Conservation (phyloP, 208 protist species). For the Acanthamoeba rhysodes region DNA sequence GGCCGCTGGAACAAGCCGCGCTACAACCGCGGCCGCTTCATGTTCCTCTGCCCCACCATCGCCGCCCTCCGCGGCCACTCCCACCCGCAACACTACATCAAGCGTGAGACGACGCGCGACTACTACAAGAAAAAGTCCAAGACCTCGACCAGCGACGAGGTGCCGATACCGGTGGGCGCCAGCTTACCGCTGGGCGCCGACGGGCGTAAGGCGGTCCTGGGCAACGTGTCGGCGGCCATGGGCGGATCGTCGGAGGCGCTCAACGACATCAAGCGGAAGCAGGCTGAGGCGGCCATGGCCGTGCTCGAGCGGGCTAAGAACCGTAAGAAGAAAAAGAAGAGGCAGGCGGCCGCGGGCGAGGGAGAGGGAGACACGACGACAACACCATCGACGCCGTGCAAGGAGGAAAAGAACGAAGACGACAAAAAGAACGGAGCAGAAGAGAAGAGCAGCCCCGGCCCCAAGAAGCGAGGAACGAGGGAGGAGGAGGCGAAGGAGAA, state of each 20-base stretch:
- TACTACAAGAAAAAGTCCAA: slow-evolving; percentile 40
- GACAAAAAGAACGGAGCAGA: slow-evolving; percentile 5
- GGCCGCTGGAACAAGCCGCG: slow-evolving; percentile 63
- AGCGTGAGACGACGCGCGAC: neutral
- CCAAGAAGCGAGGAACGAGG: slow-evolving; percentile 10
- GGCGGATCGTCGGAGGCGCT: neutral
- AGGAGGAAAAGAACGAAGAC: neutral
- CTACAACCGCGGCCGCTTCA: slow-evolving; percentile 40
- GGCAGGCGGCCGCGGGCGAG: neutral
- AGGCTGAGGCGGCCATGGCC: slow-evolving; percentile 33
- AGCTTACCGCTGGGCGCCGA: neutral
- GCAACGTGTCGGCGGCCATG: neutral
- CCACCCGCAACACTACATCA: slow-evolving; percentile 27
- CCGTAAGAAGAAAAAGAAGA: slow-evolving; percentile 48
- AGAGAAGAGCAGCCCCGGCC: neutral
- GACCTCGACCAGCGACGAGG: neutral
- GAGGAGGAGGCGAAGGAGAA: slow-evolving; percentile 18
- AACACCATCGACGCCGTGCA: neutral
- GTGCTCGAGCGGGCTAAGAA: slow-evolving; percentile 51
- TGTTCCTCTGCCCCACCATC: slow-evolving; percentile 42
- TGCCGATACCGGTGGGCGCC: neutral
- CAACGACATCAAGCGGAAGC: slow-evolving; percentile 44
- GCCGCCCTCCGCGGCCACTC: slow-evolving; percentile 31
- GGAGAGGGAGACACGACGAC: neutral
- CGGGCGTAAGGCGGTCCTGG: neutral